Evolutionary conservation across 495 filamentous ascomycete species (phyloP).

Genomic region (Copromyces sp.): DNA sequence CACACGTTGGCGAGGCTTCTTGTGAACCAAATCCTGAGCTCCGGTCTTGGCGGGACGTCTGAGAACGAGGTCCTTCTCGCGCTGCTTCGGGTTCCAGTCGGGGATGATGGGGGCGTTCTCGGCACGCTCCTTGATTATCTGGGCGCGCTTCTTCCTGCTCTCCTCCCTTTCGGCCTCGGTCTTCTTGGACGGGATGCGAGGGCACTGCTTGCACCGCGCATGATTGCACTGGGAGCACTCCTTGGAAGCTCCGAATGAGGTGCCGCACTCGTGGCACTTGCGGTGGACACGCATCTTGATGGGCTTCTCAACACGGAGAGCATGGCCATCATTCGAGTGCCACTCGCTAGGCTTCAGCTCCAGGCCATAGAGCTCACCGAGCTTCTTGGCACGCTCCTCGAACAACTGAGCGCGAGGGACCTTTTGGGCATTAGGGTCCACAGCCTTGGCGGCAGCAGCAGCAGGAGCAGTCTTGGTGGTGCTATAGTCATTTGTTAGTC

Average conservation of each 20-base stretch:
- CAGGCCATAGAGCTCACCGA: conserved; percentile 68
- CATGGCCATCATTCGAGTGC: conserved; percentile 46
- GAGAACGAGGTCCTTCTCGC: conserved; percentile 35
- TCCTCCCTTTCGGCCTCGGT: conserved; percentile 40
- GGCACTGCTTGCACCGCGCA: conserved; percentile 70
- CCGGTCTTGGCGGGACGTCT: conserved; percentile 53
- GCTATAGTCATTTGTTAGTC: conserved; percentile 24
- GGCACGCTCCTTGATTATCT: conserved; percentile 39
- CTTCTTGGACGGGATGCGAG: conserved; percentile 54
- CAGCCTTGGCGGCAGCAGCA: conserved; percentile 13
- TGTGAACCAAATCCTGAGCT: conserved; percentile 61
- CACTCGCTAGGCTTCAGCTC: conserved; percentile 61
- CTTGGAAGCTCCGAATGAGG: conserved; percentile 49
- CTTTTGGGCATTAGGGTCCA: conserved; percentile 20
- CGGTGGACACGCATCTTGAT: conserved; percentile 88
- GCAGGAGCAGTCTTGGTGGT: conserved; percentile 10
- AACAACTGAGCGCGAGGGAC: conserved; percentile 42
- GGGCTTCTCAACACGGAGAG: conserved; percentile 71
- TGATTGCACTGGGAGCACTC: conserved; percentile 66
- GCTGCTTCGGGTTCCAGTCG: conserved; percentile 30
- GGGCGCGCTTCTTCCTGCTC: conserved; percentile 33
- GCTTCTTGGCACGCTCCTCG: conserved; percentile 56
- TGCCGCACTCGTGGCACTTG: conserved; percentile 66
- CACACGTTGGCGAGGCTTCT: conserved; percentile 56
- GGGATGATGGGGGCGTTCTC: conserved; percentile 35